Base-by-base conservation (phyloP, 768 basidiomycete species). In the Kwoniella sp. region DNA sequence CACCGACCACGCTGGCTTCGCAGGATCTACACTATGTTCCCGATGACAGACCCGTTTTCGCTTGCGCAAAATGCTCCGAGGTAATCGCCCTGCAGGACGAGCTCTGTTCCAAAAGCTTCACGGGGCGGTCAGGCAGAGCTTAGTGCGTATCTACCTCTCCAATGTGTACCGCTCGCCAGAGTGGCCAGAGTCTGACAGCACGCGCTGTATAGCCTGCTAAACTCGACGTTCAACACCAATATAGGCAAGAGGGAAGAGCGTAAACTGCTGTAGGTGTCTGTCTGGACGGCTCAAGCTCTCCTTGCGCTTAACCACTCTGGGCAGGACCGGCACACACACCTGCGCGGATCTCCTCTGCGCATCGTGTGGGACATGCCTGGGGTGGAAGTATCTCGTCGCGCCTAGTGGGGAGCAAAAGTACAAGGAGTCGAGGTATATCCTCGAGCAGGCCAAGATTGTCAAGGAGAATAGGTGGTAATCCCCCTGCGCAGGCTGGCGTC, bases 391-490 rank as follows among this genome's bases (percentile, higher is more conserved):
- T 40, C 54, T 72, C 49, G 65, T 60, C 26, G 69, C 74, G 5
- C 58, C 66, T 15, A 69, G 63, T 22, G 60, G 61, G 3, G 70
- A 72, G 7, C 72, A 75, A 60, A 42, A 61, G 33, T 75, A 75
- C 53, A 75, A 75, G 46, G 74, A 75, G 48, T 69, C 69, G 3
- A 54, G 67, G 37, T 73, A 63, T 45, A 75, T 75, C 36, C 50
- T 73, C 20, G 74, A 75, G 45, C 59, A 62, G 1, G 67, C 63
- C 22, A 63, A 63, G 53, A 57, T 73, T 6, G 57, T 73, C 53
- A 75, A 75, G 60, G 72, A 73, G 62, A 73, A 72, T 31, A 65
- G 63, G 26, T 74, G 73, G 73, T 62, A 23, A 59, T 34, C 3
- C n/a, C n/a, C n/a, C n/a, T n/a, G n/a, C n/a, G n/a, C n/a, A n/a